Evolutionary conservation across 1,139 yeast species (phyloP), one percentile per base, ranked within the genome.

Genomic region (Saccharomyces hybrid): DNA sequence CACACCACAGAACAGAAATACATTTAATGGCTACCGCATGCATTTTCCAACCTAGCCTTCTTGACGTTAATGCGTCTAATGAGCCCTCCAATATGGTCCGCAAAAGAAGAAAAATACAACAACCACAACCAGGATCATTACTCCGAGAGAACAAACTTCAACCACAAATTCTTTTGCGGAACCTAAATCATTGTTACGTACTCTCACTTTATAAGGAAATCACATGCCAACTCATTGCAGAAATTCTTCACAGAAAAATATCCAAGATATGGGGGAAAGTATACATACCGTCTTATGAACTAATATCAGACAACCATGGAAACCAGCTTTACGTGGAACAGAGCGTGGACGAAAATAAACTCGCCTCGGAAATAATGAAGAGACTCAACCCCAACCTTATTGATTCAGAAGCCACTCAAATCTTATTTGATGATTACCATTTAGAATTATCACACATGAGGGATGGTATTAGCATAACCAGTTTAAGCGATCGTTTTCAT

Each of bases 271-370:
- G 16, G 63, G 57, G 52, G 62, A 63, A 23, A 42, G 52, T 26
- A n/a, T 61, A 61, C 49, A 53, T 54, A 23, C 69, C 69, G 8
- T 55, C 51, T 8, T 66, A 63, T 53, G 60, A 59, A 38, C 49
- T 64, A 4, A 63, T 61, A 2, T 54, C 54, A 13, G 68, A 65
- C 48, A 38, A 54, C 11, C 56, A 56, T 25, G 69, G 69, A 14
- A 63, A 62, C 52, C 62, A 63, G 41, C 57, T 57, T 50, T 64
- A 61, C 28, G 57, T 63, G 38, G 66, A 65, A 52, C 61, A 59
- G 20, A 51, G 52, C 30, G 51, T 50, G 3, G 57, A 58, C 38
- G 60, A 59, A 20, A 56, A 57, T 16, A 53, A 51, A 26, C 44
- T 59, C 14, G 25, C 57, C 20, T 49, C 58, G 32, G 59, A 61